Base-by-base conservation (phyloP, 352 stramenopile species). In the Blastocystis sp. region DNA sequence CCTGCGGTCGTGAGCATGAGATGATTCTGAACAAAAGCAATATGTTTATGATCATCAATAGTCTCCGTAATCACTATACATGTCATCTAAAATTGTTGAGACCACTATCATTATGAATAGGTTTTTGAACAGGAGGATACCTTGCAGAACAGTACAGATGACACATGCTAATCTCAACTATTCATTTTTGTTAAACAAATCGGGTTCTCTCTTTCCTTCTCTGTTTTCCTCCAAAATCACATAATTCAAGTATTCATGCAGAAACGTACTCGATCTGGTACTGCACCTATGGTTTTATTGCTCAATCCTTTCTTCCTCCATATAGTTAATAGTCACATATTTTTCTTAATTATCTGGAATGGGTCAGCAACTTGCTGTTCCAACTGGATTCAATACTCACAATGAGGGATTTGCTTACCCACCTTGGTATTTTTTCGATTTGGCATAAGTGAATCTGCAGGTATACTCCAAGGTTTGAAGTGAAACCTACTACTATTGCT, bases 281-380 rank as follows among this genome's bases (percentile, higher is more conserved):
- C 29, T 34, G 29, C 29, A 34, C 29, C 29, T 34, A 34, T 34
- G 29, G 29, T 34, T 34, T 34, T 34, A 34, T 34, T 34, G 29
- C 29, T 34, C 29, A 34, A 34, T 34, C 0, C 0, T 34, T 1
- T 1, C 1, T 1, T 34, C 29, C 29, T 34, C 29, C 29, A 34
- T 1, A 34, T 34, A 34, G 29, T 0, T 34, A 0, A 34, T 34
- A 34, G 29, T 34, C 29, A 34, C 29, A 34, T 34, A 34, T 34
- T 34, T 1, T 34, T 34, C 29, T 34, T 34, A 34, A 34, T 34
- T 1, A 34, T 34, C 29, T 34, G 50, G 50, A 59, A 84, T 84
- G 73, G 73, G 73, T 68, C 73, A 84, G 62, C 73, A 69, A 61
- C 55, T 84, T 43, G 47, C 73, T 64, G 50, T 84, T 84, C 73